These are phyloP conservation scores for Cucurbita ficifolia DNA, from an alignment of 306 rosid species.

Conservation along the genomic window DNA sequence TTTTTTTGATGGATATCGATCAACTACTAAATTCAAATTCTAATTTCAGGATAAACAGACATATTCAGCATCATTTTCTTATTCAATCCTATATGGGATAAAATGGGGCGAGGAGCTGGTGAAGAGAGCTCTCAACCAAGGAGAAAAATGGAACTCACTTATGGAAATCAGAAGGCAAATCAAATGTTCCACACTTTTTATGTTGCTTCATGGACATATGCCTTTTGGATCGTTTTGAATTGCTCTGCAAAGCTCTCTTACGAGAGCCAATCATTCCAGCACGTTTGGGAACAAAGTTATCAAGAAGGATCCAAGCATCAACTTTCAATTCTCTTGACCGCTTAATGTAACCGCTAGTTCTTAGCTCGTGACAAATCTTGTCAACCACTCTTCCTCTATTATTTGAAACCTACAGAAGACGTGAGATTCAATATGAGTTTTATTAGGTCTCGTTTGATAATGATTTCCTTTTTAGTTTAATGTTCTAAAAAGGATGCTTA, in stretches of 20 bases:
- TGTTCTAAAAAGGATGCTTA: background rate
- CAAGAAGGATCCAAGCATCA: conserved; percentile 64
- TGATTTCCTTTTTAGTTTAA: no score
- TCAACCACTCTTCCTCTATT: conserved; percentile 32
- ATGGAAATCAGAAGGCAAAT: conserved; percentile 44
- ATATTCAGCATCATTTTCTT: background rate
- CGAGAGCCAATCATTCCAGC: conserved; percentile 26
- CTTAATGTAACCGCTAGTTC: conserved; percentile 48
- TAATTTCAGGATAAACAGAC: background rate
- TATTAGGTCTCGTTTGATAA: background rate
- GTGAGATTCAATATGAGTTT: background rate
- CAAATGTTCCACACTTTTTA: conserved; percentile 42
- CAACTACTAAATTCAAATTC: background rate
- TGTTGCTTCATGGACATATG: conserved; percentile 66
- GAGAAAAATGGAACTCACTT: conserved; percentile 28
- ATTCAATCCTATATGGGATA: background rate
- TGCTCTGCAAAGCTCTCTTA: conserved; percentile 35
- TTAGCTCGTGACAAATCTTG: conserved; percentile 43
- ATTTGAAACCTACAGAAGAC: conserved; percentile 30
- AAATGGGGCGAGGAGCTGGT: background rate
- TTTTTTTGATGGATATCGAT: background rate
- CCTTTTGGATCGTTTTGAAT: conserved; percentile 66
- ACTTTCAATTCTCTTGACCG: conserved; percentile 51
- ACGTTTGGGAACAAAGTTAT: conserved; percentile 40
- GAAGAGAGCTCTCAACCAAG: background rate